Base-by-base conservation (phyloP, 208 protist genomes). In the Wallacemonas sp. region DNA sequence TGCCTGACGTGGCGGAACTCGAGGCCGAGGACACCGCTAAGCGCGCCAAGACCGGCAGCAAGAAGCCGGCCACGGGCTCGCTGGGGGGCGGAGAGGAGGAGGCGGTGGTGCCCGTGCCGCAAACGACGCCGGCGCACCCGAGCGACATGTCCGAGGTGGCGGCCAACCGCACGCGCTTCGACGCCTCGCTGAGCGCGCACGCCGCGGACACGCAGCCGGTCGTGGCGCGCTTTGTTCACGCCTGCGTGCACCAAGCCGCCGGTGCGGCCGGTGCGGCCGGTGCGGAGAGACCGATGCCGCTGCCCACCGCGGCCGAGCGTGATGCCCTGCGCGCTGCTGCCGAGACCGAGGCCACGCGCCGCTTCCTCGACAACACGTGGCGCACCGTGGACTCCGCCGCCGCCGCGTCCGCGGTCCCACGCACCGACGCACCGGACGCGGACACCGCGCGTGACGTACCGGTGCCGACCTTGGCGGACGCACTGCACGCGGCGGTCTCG, bases 111-210 rank as follows among this genome's bases (percentile, higher is more conserved):
- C 22, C 44, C 8, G 31, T 46, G 1, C 55, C 38, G 8, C 49
- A 48, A 2, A 63, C 61, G 11, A 73, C 72, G 2, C 25, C 67
- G 1, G 36, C 50, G 16, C 26, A 57, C 22, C 72, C 72, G 0
- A 23, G 14, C n/a, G 46, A 32, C 4, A 82, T 82, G 80, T 42
- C n/a, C 1, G 55, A 86, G 11, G 70, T 82, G 2, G 77, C 77
- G 1, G 77, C 77, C 18, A 61, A 70, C 29, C 61, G 57, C 25
- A 70, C 72, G 20, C 71, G 76, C 49, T 82, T 76, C 65, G 38
- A 45, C 29, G 45, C 65, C 11, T 65, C 31, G 57, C 67, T 77
- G 67, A 65, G 54, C 61, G 41, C 65, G 14, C 75, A 70, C 50
- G 5, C 20, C 0, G 31, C 18, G n/a, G 32, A n/a, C 10, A 22